Percentiles rank a stretch among this genome's conserved stretches.
phyloP scores from a whole-genome alignment of 2,329 filamentous ascomycete species.

The Pyrenophora teres region DNA sequence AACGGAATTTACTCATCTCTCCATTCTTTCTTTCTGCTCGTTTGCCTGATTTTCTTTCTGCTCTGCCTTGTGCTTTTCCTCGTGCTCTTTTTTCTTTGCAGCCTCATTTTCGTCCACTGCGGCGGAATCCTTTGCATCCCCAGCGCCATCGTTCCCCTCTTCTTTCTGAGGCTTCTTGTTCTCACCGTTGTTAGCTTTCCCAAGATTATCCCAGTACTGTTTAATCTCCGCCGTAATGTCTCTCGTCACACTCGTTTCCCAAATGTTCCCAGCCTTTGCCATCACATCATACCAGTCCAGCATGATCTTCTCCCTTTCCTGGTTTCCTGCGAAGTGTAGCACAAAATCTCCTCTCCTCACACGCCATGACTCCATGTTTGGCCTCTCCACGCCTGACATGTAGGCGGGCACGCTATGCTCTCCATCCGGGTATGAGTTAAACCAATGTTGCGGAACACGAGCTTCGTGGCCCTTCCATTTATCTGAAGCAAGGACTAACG shows the following conservation, averaged over 20 bases:
- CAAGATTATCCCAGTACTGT: slow-evolving; percentile 19
- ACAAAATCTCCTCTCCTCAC: slow-evolving; percentile 50
- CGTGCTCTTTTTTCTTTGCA: too few relatives aligned
- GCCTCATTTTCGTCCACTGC: too few relatives aligned
- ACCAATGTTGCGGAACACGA: slow-evolving; percentile 50
- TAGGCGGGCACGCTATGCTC: slow-evolving; percentile 20
- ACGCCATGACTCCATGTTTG: slow-evolving; percentile 42
- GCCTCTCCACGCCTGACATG: slow-evolving; percentile 44
- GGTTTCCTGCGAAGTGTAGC: slow-evolving; percentile 50
- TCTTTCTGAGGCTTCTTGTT: too few relatives aligned
- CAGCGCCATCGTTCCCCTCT: too few relatives aligned
- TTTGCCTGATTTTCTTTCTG: too few relatives aligned
- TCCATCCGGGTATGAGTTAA: slow-evolving; percentile 50
- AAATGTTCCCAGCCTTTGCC: slow-evolving; percentile 27
- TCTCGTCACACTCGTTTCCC: slow-evolving; percentile 27
- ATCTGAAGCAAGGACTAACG: slow-evolving; percentile 40
- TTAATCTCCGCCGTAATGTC: slow-evolving; percentile 34
- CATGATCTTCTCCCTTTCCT: slow-evolving; percentile 44
- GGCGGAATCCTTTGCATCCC: too few relatives aligned
- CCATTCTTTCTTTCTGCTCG: too few relatives aligned
- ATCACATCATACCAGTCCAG: slow-evolving; percentile 40
- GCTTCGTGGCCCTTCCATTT: slow-evolving; percentile 40
- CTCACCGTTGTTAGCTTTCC: background rate
- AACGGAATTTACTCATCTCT: too few relatives aligned
- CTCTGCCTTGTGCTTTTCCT: too few relatives aligned